Evolutionary conservation across 2,329 filamentous ascomycete genomes (phyloP).

Genomic region (Trichothecium sympodiale): DNA sequence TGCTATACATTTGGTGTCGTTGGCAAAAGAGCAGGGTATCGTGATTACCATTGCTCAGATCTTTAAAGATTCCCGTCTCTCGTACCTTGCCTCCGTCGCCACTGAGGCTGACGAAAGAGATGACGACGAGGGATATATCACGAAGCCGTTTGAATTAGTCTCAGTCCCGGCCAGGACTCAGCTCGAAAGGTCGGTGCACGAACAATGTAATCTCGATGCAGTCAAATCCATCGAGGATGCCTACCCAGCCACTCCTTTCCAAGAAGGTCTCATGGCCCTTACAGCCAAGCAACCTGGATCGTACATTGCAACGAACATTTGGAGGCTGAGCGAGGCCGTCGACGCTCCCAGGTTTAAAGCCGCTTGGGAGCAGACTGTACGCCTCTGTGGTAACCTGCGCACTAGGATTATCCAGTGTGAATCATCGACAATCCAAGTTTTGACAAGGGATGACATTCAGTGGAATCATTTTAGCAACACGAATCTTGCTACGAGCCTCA

Average conservation of each 20-base stretch:
- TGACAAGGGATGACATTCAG: background rate
- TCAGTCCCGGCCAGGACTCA: too few relatives aligned
- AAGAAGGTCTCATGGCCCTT: slow-evolving; percentile 38
- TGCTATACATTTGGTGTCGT: slow-evolving; percentile 6
- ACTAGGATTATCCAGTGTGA: background rate
- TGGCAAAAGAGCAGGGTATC: background rate
- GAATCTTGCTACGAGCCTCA: background rate
- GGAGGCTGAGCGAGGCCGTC: background rate
- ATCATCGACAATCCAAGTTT: background rate
- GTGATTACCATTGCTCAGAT: background rate
- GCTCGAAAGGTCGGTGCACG: background rate
- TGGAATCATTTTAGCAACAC: background rate
- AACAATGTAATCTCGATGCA: background rate
- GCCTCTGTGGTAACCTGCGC: background rate
- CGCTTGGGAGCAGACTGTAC: background rate
- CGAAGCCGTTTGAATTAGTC: too few relatives aligned
- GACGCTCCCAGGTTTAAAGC: background rate
- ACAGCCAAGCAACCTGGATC: background rate
- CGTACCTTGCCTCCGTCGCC: background rate
- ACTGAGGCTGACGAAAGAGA: too few relatives aligned
- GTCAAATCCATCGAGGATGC: slow-evolving; percentile 18
- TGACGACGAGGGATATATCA: too few relatives aligned
- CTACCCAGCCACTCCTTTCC: slow-evolving; percentile 36
- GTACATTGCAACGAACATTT: background rate
- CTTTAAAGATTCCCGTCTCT: slow-evolving; percentile 2